A percentile compares a stretch with the other conserved stretches of the same genome.
phyloP scores from a whole-genome alignment of 1,139 yeast species.

The Pichia sp. region DNA sequence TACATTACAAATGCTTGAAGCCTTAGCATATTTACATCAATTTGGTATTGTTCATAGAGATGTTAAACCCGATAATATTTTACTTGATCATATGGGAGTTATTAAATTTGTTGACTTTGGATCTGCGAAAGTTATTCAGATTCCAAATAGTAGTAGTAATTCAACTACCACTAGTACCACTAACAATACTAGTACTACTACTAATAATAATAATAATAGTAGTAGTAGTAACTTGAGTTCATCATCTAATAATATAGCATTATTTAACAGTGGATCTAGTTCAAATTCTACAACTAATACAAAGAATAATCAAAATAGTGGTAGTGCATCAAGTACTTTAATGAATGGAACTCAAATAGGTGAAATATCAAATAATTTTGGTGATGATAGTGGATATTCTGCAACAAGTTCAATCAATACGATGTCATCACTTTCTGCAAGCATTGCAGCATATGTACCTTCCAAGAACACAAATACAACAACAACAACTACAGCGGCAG shows the following conservation, averaged over 20 bases:
- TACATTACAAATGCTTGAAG: slow-evolving; percentile 89
- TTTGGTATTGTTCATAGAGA: slow-evolving; percentile 97
- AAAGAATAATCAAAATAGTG: background rate
- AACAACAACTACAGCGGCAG: background rate
- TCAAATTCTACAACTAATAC: slow-evolving; percentile 8
- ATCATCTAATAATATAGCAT: background rate
- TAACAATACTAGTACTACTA: slow-evolving; percentile 1
- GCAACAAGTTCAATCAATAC: background rate
- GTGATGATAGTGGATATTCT: too few species aligned
- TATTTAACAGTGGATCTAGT: slow-evolving; percentile 2
- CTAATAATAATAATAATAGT: slow-evolving; percentile 3
- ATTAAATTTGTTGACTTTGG: slow-evolving; percentile 96
- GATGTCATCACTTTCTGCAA: background rate
- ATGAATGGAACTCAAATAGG: too few species aligned
- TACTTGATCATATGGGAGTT: slow-evolving; percentile 86
- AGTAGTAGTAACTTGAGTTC: slow-evolving; percentile 22
- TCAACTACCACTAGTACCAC: slow-evolving; percentile 1
- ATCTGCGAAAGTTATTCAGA: slow-evolving; percentile 91
- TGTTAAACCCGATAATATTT: slow-evolving; percentile 89
- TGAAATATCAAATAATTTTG: too few species aligned
- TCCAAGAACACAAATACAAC: background rate
- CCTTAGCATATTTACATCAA: slow-evolving; percentile 88
- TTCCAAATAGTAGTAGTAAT: slow-evolving; percentile 42
- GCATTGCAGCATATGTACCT: background rate
- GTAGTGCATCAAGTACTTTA: background rate